Conservation (phyloP, 176 grass and related monocot species). For the Avena insularis region DNA sequence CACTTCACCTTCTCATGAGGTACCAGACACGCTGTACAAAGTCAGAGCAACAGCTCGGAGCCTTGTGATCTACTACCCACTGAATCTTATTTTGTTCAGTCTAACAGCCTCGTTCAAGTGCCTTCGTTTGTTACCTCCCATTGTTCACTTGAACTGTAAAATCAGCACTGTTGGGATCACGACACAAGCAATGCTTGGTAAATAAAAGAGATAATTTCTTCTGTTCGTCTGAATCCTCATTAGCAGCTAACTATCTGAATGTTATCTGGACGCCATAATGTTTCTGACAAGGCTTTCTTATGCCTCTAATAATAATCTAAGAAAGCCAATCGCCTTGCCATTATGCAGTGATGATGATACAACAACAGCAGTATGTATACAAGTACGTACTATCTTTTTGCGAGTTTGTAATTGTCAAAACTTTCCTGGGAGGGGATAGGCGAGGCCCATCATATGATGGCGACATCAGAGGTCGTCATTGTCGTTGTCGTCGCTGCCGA, state of each 20-base stretch:
- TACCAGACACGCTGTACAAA: conserved; percentile 18
- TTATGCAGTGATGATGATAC: neutral
- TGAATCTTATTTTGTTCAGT: conserved; percentile 11
- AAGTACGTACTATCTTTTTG: neutral
- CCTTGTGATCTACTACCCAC: conserved; percentile 2
- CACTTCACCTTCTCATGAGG: conserved; percentile 3
- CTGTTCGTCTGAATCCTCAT: neutral
- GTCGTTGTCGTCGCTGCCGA: neutral
- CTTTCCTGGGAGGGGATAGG: neutral
- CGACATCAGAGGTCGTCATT: neutral
- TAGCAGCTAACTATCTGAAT: neutral
- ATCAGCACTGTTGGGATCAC: neutral
- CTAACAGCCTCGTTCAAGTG: conserved; percentile 22
- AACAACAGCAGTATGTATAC: neutral
- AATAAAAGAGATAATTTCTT: conserved; percentile 11
- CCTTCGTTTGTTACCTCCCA: neutral
- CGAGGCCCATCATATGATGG: too few species aligned
- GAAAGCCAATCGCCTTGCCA: neutral
- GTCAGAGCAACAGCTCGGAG: conserved; percentile 19
- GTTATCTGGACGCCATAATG: neutral
- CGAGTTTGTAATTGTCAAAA: conserved; percentile 3
- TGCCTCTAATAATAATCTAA: neutral
- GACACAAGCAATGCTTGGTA: conserved; percentile 25
- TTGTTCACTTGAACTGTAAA: neutral
- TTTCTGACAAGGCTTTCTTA: neutral